phyloP scores from a whole-genome alignment of 148 eudicot genomes.

The Linanthus parryae region DNA sequence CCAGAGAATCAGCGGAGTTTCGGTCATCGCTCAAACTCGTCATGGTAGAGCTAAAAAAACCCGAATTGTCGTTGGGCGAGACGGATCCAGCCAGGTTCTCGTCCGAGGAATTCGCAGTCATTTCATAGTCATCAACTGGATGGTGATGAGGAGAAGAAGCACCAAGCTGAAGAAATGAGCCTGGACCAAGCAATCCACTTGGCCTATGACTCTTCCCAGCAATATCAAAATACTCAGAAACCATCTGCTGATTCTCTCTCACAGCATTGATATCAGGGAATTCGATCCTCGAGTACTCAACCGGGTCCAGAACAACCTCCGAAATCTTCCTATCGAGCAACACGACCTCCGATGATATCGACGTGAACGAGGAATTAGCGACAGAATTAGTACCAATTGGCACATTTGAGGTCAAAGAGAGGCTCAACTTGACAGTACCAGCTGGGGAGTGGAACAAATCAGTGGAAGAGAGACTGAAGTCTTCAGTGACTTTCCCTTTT shows the following conservation, averaged over 20 bases:
- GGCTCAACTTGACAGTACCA: conserved; percentile 58
- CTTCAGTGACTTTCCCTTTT: conserved; percentile 43
- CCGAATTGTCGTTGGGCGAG: conserved; percentile 33
- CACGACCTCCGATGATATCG: conserved; percentile 60
- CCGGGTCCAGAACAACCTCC: conserved; percentile 20
- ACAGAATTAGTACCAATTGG: conserved; percentile 19
- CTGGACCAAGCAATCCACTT: conserved; percentile 20
- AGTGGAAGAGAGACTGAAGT: conserved; percentile 66
- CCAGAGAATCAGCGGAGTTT: conserved; percentile 43
- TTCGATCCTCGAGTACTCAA: conserved; percentile 56
- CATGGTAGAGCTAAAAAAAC: conserved; percentile 43
- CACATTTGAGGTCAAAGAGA: conserved; percentile 25
- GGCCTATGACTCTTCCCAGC: conserved; percentile 1
- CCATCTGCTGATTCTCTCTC: conserved; percentile 53
- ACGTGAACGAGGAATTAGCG: conserved; percentile 35
- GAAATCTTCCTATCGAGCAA: conserved; percentile 34
- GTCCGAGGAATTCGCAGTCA: conserved; percentile 39
- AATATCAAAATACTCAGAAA: conserved; percentile 44
- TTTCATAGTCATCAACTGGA: conserved; percentile 38
- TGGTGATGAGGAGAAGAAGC: conserved; percentile 17
- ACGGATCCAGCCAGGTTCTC: conserved; percentile 22
- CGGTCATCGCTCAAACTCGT: conserved; percentile 57
- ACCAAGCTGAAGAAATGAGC: conserved; percentile 65
- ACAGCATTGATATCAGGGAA: conserved; percentile 62
- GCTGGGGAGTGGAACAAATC: conserved; percentile 87